Evolutionary conservation across 768 basidiomycete species (phyloP).

Genomic region (Rhizopogon vinicolor): DNA sequence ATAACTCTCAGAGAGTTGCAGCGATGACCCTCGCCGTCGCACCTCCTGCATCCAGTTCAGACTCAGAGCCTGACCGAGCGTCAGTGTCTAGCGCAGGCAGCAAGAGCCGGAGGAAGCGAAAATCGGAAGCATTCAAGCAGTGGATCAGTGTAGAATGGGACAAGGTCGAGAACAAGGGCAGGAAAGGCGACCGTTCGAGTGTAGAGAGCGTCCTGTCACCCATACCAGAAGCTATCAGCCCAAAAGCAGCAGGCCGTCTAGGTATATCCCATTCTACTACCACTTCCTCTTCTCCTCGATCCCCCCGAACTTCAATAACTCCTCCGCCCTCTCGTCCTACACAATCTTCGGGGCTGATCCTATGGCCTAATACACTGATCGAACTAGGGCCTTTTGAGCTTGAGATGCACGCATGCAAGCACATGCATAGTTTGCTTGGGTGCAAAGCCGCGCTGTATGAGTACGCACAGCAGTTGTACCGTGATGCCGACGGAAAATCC

Average conservation of each 20-base stretch:
- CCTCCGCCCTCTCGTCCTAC: constrained; percentile 20
- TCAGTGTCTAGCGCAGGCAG: constrained; percentile 22
- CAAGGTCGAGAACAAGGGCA: constrained; percentile 23
- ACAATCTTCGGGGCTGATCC: constrained; percentile 61
- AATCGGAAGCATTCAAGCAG: constrained; percentile 26
- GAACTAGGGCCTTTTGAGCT: constrained; percentile 54
- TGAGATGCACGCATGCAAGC: constrained; percentile 73
- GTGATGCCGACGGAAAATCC: constrained; percentile 17
- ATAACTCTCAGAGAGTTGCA: constrained; percentile 36
- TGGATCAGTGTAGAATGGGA: constrained; percentile 36
- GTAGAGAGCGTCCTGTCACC: constrained; percentile 18
- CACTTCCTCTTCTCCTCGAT: constrained; percentile 1
- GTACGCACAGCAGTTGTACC: constrained; percentile 34
- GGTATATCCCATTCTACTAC: constrained; percentile 23
- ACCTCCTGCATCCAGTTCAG: constrained; percentile 28
- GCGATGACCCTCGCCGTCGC: constrained; percentile 56
- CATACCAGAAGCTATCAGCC: constrained; percentile 25
- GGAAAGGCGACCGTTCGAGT: constrained; percentile 21
- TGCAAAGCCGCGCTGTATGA: constrained; percentile 55
- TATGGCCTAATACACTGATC: constrained; percentile 57
- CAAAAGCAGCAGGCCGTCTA: constrained; percentile 34
- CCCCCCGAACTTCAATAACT: background rate
- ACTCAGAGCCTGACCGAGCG: constrained; percentile 11
- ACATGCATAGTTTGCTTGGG: constrained; percentile 59
- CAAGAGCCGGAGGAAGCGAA: constrained; percentile 21